A percentile compares a stretch with the other conserved stretches of the same genome.
These are phyloP conservation scores for Pseudevernia furfuracea DNA, from an alignment of 495 filamentous ascomycete genomes.

Conservation along the genomic window DNA sequence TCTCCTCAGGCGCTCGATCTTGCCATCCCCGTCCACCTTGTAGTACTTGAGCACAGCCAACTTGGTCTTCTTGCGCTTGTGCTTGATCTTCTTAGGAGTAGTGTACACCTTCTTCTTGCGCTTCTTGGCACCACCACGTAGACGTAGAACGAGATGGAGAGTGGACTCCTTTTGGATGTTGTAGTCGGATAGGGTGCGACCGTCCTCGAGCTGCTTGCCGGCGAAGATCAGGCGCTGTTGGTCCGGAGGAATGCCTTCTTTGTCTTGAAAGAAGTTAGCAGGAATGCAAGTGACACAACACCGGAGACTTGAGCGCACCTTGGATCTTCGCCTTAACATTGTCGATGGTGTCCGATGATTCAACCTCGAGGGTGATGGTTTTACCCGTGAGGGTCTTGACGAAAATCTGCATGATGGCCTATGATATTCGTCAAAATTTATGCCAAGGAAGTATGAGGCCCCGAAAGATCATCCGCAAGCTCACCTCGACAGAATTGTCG, in stretches of 20 bases:
- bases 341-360: constrained; percentile 99
- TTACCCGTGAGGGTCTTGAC: constrained; percentile 99
- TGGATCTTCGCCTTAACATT: constrained; percentile 98
- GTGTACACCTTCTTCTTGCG: constrained; percentile 99
- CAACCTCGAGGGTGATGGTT: constrained; percentile 99
- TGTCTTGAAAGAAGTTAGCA: constrained; percentile 51
- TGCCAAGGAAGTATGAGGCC: neutral
- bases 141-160: constrained; percentile 94
- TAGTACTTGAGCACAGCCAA: constrained; percentile 99
- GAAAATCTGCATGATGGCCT: constrained; percentile 95
- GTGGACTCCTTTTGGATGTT: constrained; percentile 99
- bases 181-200: constrained; percentile 98
- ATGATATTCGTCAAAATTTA: neutral
- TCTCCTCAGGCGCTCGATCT: constrained; percentile 97
- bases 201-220: constrained; percentile 99
- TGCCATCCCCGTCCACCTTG: constrained; percentile 98
- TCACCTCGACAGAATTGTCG: constrained; percentile 52
- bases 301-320: constrained; percentile 37
- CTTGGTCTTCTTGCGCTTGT: constrained; percentile 99
- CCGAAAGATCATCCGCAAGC: constrained; percentile 15
- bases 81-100: constrained; percentile 99
- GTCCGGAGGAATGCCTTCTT: constrained; percentile 99
- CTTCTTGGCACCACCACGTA: constrained; percentile 97
- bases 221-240: constrained; percentile 99
- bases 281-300: constrained; percentile 5